These are phyloP conservation scores for Myxozyma vanderwaltii DNA, from an alignment of 805 yeast species.

Conservation along the genomic window DNA sequence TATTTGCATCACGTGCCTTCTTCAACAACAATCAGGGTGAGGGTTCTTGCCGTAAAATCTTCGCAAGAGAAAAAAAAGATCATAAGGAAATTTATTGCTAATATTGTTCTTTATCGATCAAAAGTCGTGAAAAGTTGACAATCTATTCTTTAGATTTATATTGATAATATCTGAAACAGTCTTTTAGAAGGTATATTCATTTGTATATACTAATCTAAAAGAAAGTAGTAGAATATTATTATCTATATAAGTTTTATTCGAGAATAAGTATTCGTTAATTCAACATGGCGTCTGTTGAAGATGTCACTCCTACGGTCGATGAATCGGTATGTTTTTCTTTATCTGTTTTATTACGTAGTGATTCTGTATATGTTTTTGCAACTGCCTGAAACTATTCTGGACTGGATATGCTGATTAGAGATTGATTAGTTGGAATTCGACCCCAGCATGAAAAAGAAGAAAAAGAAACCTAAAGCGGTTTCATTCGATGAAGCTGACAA, in stretches of 20 bases:
- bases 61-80: not conserved
- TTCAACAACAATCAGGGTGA: not conserved
- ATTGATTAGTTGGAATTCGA: slow-evolving; percentile 33
- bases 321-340: slow-evolving; percentile 21
- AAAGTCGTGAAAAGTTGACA: not conserved
- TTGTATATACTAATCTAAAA: not conserved
- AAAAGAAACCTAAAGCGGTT: slow-evolving; percentile 40
- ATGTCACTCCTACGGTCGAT: slow-evolving; percentile 24
- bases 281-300: slow-evolving; percentile 29
- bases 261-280: not conserved
- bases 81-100: not conserved
- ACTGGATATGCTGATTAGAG: not conserved
- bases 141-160: not conserved
- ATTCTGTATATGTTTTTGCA: too few species aligned
- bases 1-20: too few species aligned
- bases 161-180: too few species aligned
- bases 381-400: not conserved
- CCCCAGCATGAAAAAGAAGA: slow-evolving; percentile 41
- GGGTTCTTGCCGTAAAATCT: not conserved
- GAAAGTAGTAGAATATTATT: too few species aligned
- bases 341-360: not conserved
- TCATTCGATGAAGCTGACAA: slow-evolving; percentile 25
- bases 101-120: not conserved
- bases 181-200: too few species aligned
- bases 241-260: too few species aligned